Base-by-base conservation (phyloP, 371 early-diverging fungal species). In the Actinomortierella ambigua region DNA sequence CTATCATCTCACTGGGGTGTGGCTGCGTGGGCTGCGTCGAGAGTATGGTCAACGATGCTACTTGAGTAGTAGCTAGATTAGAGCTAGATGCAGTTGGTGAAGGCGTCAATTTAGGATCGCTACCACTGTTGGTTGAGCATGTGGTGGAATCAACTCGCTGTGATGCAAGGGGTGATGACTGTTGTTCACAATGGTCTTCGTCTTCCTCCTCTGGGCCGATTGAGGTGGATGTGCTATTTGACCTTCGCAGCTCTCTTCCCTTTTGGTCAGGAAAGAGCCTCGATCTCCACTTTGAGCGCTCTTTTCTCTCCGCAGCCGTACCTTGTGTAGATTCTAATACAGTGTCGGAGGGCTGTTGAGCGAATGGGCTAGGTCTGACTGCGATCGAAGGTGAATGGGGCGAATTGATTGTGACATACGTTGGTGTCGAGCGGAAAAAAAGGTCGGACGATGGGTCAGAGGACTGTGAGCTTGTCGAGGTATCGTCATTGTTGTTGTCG, bases 381-480 rank as follows among this genome's bases (percentile, higher is more conserved):
- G 27, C 17, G 14, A 28, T n/a, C 6, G 51, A 26, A 4, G 28
- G 51, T 24, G 34, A 24, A 28, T 50, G 28, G 28, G 26, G 17
- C 27, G 28, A 24, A 17, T 9, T 7, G n/a, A 27, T 28, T 24
- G n/a, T 28, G n/a, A 26, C n/a, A 17, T 2, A 7, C 14, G 34
- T 14, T 44, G 22, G 24, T 48, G 34, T 50, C 43, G 29, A 61
- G 11, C 17, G 65, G 65, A 0, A 53, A 41, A 6, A 59, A 59
- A 28, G 56, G 59, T n/a, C 62, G 61, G 14, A 55, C 42, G 42
- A 28, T 70, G 48, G 56, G 39, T n/a, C 55, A 50, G 60, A 50
- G 14, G 69, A 51, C 17, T 28, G 59, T 24, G 69, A 55, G 20
- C 3, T 14, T 13, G 41, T 13, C 1, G 34, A 52, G 6, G 47